These are phyloP conservation scores for Cercospora sojina DNA, from an alignment of 2,329 filamentous ascomycete genomes.

Conservation along the genomic window DNA sequence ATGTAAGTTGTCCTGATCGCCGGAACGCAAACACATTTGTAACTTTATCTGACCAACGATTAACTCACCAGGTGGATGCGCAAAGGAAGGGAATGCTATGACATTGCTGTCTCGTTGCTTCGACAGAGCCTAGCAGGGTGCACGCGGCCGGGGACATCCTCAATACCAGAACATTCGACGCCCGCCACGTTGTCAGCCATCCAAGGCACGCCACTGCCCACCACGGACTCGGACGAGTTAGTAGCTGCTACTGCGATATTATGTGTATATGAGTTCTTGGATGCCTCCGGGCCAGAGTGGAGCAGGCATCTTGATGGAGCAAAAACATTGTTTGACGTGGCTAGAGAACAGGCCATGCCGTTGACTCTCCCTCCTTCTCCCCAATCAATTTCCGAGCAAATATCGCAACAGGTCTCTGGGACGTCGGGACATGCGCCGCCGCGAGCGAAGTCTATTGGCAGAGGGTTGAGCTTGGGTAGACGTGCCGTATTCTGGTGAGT, in stretches of 20 bases:
- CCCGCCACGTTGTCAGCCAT: constrained; percentile 24
- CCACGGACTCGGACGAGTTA: constrained; percentile 58
- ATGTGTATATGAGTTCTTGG: constrained; percentile 67
- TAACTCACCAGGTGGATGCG: constrained; percentile 49
- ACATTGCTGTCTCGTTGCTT: constrained; percentile 42
- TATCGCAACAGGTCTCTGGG: constrained; percentile 15
- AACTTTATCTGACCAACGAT: background rate
- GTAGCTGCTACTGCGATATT: constrained; percentile 65
- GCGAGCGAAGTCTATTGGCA: background rate
- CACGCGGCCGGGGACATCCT: constrained; percentile 28
- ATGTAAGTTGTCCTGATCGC: constrained; percentile 9
- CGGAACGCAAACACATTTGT: background rate
- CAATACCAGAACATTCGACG: constrained; percentile 30
- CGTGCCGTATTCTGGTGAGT: constrained; percentile 58
- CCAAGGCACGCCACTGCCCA: constrained; percentile 32
- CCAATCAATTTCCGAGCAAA: constrained; percentile 29
- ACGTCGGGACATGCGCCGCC: constrained; percentile 4
- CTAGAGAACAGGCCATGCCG: constrained; percentile 52
- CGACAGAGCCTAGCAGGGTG: constrained; percentile 36
- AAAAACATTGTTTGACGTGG: constrained; percentile 60
- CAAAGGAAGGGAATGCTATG: constrained; percentile 61
- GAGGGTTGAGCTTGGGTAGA: constrained; percentile 54
- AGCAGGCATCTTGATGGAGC: constrained; percentile 64
- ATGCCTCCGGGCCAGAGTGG: constrained; percentile 63
- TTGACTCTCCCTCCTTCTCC: constrained; percentile 45